Percentiles rank a stretch among this genome's conserved stretches.
Evolutionary conservation across 352 stramenopile genomes (phyloP).

Genomic region (Phytophthora aleatoria): DNA sequence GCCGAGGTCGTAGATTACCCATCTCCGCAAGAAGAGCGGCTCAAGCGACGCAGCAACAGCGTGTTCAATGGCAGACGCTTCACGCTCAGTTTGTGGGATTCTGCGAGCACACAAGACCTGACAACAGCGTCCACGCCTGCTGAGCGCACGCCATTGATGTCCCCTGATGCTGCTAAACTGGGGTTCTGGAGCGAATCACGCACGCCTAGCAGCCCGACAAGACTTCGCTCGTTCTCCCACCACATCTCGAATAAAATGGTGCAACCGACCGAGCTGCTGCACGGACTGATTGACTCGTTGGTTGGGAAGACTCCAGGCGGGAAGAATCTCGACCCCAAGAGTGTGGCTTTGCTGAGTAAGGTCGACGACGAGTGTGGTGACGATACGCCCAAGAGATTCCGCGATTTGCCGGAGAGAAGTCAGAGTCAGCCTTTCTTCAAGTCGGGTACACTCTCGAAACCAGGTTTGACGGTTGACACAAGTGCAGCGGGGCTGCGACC

Average conservation of each 20-base stretch:
- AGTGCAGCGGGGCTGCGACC: slow-evolving; percentile 23
- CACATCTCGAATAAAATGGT: slow-evolving; percentile 72
- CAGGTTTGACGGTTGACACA: slow-evolving; percentile 55
- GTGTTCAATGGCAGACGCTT: slow-evolving; percentile 65
- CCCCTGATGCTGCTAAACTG: slow-evolving; percentile 63
- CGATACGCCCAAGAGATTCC: slow-evolving; percentile 23
- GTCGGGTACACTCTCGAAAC: slow-evolving; percentile 34
- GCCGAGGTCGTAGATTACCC: slow-evolving; percentile 80
- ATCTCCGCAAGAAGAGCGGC: slow-evolving; percentile 33
- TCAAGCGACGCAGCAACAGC: slow-evolving; percentile 47
- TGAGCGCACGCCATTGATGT: slow-evolving; percentile 51
- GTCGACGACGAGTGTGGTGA: slow-evolving; percentile 25
- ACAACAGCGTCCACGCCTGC: slow-evolving; percentile 29
- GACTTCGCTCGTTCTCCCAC: slow-evolving; percentile 75
- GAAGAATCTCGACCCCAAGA: slow-evolving; percentile 35
- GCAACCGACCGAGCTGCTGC: slow-evolving; percentile 67
- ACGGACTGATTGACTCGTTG: slow-evolving; percentile 73
- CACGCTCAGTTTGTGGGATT: slow-evolving; percentile 71
- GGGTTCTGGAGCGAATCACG: slow-evolving; percentile 87
- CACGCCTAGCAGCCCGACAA: slow-evolving; percentile 52
- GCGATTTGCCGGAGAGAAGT: slow-evolving; percentile 38
- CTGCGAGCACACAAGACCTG: slow-evolving; percentile 44
- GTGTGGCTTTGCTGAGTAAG: slow-evolving; percentile 45
- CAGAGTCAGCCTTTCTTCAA: slow-evolving; percentile 49
- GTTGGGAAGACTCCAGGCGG: slow-evolving; percentile 61